These are phyloP conservation scores for Pyrenophora teres DNA, from an alignment of 2,329 filamentous ascomycete genomes.

Conservation along the genomic window DNA sequence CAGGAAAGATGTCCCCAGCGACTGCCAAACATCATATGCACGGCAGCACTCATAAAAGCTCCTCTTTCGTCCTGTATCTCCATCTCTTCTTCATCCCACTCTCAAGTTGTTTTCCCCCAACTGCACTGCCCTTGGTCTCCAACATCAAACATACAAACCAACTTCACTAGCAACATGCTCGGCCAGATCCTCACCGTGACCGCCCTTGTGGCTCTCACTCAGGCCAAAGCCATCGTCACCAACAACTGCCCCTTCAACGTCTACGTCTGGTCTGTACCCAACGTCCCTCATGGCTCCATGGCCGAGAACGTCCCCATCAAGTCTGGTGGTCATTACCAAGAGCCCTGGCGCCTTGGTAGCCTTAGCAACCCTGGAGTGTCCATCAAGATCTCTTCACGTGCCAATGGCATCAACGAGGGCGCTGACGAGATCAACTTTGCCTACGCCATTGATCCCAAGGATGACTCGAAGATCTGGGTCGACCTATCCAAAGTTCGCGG, in stretches of 20 bases:
- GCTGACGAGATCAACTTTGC: conserved; percentile 32
- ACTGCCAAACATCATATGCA: too few relatives aligned
- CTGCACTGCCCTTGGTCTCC: conserved; percentile 11
- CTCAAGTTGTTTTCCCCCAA: conserved; percentile 10
- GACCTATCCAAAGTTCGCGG: conserved; percentile 21
- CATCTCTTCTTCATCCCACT: conserved; percentile 24
- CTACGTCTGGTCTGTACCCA: conserved; percentile 32
- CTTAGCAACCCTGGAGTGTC: conserved; percentile 26
- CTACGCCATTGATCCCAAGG: conserved; percentile 26
- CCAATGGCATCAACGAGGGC: conserved; percentile 25
- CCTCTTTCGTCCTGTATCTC: not conserved
- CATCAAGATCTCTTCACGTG: conserved; percentile 32
- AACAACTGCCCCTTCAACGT: conserved; percentile 29
- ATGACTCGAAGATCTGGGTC: conserved; percentile 26
- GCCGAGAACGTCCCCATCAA: conserved; percentile 24
- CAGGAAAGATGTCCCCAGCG: not conserved
- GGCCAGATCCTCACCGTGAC: conserved; percentile 17
- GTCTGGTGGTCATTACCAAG: conserved; percentile 26
- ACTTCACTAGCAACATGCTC: conserved; percentile 19
- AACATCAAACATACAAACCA: not conserved
- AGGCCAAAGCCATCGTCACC: conserved; percentile 34
- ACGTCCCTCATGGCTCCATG: conserved; percentile 9
- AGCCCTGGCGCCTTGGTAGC: conserved; percentile 30
- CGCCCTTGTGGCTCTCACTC: conserved; percentile 25
- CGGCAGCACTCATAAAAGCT: conserved; percentile 8